Percentiles rank a stretch among this genome's conserved stretches.
phyloP scores from a whole-genome alignment of 331 rosid species.

The Quercus tomentella region DNA sequence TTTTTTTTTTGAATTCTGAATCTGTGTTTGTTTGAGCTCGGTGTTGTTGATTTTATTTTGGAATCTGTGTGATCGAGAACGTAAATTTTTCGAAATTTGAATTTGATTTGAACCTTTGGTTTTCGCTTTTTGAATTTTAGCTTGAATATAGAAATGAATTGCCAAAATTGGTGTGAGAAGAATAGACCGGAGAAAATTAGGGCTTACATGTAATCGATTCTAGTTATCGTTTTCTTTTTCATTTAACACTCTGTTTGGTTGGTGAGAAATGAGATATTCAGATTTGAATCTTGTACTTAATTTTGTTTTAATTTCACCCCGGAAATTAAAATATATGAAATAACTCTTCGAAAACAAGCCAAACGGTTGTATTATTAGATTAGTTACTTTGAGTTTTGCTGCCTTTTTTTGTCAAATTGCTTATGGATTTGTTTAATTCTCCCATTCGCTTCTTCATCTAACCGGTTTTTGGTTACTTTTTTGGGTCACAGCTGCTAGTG shows the following conservation, averaged over 20 bases:
- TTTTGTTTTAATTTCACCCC: background rate
- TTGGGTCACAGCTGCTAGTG: constrained; percentile 1
- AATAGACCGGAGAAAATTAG: background rate
- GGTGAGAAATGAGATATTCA: background rate
- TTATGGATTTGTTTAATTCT: background rate
- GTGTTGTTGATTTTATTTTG: background rate
- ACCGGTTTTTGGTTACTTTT: background rate
- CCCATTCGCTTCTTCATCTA: background rate
- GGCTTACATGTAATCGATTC: background rate
- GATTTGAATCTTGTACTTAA: background rate
- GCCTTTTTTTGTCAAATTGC: background rate
- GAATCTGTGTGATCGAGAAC: too few relatives aligned
- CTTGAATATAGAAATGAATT: background rate
- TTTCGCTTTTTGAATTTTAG: background rate
- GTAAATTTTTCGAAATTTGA: background rate
- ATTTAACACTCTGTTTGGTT: background rate
- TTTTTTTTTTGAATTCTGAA: background rate
- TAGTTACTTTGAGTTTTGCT: background rate
- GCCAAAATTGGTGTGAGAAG: background rate
- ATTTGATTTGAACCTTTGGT: background rate
- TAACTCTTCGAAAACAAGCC: background rate
- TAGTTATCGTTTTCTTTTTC: background rate
- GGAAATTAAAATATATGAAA: too few relatives aligned
- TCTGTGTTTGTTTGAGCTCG: background rate
- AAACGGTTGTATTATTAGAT: background rate